These are phyloP conservation scores for Balansia obtecta DNA, from an alignment of 2,329 filamentous ascomycete species.

Conservation along the genomic window DNA sequence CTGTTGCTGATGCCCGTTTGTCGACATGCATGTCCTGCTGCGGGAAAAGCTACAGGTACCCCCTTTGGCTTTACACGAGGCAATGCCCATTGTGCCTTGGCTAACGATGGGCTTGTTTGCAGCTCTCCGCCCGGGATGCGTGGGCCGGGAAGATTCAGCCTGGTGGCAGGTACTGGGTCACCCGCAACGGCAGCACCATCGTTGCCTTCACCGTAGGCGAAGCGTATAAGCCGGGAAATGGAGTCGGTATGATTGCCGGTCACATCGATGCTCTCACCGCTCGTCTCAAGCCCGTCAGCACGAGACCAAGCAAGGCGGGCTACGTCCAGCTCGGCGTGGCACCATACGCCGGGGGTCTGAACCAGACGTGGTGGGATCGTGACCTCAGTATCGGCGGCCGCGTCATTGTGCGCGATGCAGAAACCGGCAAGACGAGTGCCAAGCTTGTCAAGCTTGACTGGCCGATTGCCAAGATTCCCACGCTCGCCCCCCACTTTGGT, in stretches of 20 bases:
- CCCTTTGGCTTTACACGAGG: neutral
- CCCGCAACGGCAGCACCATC: conserved; percentile 73
- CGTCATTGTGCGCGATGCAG: conserved; percentile 66
- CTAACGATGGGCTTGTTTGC: neutral
- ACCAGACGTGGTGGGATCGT: conserved; percentile 92
- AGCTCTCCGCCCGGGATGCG: conserved; percentile 65
- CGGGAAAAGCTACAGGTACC: neutral
- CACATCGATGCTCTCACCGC: conserved; percentile 90
- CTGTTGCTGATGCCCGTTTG: neutral
- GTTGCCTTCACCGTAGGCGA: conserved; percentile 78
- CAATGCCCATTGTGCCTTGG: neutral
- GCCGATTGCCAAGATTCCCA: conserved; percentile 88
- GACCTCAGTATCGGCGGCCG: conserved; percentile 84
- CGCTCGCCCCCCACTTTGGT: conserved; percentile 88
- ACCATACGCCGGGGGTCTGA: conserved; percentile 80
- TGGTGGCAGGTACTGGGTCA: conserved; percentile 81
- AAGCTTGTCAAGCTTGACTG: conserved; percentile 85
- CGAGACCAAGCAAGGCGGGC: conserved; percentile 70
- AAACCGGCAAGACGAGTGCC: conserved; percentile 61
- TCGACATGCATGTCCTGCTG: too few relatives aligned
- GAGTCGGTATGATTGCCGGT: conserved; percentile 76
- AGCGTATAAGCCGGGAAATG: conserved; percentile 72
- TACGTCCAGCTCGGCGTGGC: conserved; percentile 85
- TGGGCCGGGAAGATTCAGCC: conserved; percentile 63
- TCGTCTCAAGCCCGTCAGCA: conserved; percentile 81